phyloP scores from a whole-genome alignment of 805 yeast genomes.

The Teunomyces lycoperdinae region DNA sequence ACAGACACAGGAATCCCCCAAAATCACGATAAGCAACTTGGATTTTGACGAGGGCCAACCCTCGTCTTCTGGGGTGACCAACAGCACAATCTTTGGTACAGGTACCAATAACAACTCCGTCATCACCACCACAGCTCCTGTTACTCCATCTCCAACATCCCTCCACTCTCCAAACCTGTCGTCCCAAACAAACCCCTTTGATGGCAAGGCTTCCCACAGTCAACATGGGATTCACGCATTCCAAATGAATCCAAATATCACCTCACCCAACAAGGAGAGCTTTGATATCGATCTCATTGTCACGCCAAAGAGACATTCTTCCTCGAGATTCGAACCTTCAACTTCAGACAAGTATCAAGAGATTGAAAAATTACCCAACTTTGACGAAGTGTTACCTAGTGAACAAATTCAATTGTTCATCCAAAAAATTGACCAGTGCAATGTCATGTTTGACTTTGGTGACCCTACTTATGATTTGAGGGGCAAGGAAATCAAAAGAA shows the following conservation, averaged over 20 bases:
- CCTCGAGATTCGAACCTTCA: conserved; percentile 82
- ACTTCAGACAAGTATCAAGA: conserved; percentile 42
- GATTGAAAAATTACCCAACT: conserved; percentile 74
- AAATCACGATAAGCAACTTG: conserved; percentile 17
- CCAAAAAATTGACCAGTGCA: conserved; percentile 91
- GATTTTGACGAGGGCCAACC: conserved; percentile 7
- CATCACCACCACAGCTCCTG: conserved; percentile 8
- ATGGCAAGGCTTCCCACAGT: conserved; percentile 9
- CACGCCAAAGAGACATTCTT: conserved; percentile 84
- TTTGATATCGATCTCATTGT: conserved; percentile 76
- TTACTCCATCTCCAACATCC: conserved; percentile 22
- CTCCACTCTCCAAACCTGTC: conserved; percentile 15
- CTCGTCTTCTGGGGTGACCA: conserved; percentile 3
- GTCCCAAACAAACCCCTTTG: conserved; percentile 6
- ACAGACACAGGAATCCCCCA: conserved; percentile 18
- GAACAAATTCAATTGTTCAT: conserved; percentile 78
- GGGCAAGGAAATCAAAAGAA: conserved; percentile 88
- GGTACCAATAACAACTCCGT: conserved; percentile 9
- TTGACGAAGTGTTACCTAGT: conserved; percentile 80
- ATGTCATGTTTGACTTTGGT: conserved; percentile 86
- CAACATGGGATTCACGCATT: conserved; percentile 33
- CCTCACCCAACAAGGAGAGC: conserved; percentile 62
- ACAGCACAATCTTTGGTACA: conserved; percentile 7
- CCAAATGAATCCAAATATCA: conserved; percentile 55
- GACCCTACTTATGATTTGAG: conserved; percentile 90